Percentiles rank a stretch among this genome's conserved stretches.
These are phyloP conservation scores for Aspergillus sp. DNA, from an alignment of 2,329 filamentous ascomycete species.

Conservation along the genomic window DNA sequence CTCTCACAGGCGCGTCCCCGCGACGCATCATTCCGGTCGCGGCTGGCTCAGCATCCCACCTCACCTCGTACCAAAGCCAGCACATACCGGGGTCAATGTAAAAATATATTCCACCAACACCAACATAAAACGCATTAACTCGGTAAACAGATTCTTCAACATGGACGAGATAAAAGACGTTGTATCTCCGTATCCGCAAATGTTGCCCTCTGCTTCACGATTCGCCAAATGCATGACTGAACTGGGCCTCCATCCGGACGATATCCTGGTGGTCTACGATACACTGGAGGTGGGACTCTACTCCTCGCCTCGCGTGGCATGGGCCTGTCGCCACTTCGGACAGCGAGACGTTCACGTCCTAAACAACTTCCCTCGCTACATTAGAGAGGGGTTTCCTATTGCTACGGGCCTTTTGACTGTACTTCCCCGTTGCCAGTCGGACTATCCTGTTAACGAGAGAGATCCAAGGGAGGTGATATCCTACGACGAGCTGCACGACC, in stretches of 20 bases:
- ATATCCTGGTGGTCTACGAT: constrained; percentile 32
- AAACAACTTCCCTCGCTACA: constrained; percentile 31
- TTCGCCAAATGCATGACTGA: constrained; percentile 22
- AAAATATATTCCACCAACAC: neutral
- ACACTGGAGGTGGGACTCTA: constrained; percentile 29
- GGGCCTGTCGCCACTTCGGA: constrained; percentile 28
- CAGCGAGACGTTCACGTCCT: constrained; percentile 28
- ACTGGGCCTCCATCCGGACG: constrained; percentile 23
- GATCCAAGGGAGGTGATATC: constrained; percentile 9
- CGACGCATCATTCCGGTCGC: constrained; percentile 26
- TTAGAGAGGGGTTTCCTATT: constrained; percentile 20
- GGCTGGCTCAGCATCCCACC: constrained; percentile 18
- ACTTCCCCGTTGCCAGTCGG: neutral
- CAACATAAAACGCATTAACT: neutral
- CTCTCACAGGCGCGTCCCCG: neutral
- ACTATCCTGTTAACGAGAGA: constrained; percentile 6
- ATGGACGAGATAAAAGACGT: constrained; percentile 26
- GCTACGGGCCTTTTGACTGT: neutral
- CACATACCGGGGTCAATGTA: constrained; percentile 29
- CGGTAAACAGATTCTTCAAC: constrained; percentile 27
- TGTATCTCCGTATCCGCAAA: constrained; percentile 27
- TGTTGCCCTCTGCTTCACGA: constrained; percentile 25
- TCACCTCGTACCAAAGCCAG: constrained; percentile 14
- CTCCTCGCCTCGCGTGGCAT: constrained; percentile 30
- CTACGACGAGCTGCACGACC: constrained; percentile 17